phyloP scores from a whole-genome alignment of 345 rosid genomes.

The Salix arbutifolia region DNA sequence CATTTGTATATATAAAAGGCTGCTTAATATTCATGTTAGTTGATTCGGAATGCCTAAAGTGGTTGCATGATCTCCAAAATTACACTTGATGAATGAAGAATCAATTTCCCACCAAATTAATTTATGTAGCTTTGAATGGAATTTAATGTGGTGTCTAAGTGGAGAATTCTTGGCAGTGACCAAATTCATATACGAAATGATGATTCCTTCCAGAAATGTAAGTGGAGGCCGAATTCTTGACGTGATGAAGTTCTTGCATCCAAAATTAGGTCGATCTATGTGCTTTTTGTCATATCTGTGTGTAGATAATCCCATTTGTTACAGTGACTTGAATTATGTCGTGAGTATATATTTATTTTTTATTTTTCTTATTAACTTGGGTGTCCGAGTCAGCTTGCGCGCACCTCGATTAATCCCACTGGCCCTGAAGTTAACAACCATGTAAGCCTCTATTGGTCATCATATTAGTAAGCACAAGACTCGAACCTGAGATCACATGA shows the following conservation, averaged over 20 bases:
- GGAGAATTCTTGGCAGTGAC: background rate
- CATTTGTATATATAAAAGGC: background rate
- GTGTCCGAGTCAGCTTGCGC: too few relatives aligned
- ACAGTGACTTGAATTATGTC: background rate
- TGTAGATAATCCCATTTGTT: too few relatives aligned
- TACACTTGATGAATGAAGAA: background rate
- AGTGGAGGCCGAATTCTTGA: background rate
- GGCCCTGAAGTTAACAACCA: too few relatives aligned
- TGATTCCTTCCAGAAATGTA: background rate
- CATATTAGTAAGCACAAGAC: too few relatives aligned
- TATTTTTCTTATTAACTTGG: too few relatives aligned
- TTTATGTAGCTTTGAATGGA: background rate
- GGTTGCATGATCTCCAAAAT: background rate
- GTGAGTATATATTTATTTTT: too few relatives aligned
- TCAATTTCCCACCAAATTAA: background rate
- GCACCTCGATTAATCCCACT: too few relatives aligned
- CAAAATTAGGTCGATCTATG: background rate
- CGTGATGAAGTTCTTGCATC: background rate
- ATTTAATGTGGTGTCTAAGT: background rate
- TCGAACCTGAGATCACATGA: too few relatives aligned
- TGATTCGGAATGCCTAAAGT: background rate
- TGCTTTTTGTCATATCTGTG: too few relatives aligned
- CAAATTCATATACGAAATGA: background rate
- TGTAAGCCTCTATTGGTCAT: too few relatives aligned
- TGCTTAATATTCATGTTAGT: background rate